Evolutionary conservation across 2,329 filamentous ascomycete genomes (phyloP).

Genomic region (Penicillium sp.): DNA sequence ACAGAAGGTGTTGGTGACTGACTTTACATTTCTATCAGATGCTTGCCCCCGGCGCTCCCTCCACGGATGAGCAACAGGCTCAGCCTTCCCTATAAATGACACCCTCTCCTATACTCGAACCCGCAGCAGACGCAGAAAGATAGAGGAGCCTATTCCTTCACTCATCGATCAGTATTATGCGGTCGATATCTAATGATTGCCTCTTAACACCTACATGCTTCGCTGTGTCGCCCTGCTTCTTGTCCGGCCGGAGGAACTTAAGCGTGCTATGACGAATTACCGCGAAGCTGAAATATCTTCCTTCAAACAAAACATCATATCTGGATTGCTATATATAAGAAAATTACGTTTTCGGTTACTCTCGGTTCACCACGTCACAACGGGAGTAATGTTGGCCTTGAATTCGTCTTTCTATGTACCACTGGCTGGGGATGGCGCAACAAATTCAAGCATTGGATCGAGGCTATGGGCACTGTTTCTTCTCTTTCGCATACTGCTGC

Average conservation of each 20-base stretch:
- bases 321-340: conserved; percentile 5
- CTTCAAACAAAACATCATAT: background rate
- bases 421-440: conserved; percentile 20
- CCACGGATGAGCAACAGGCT: conserved; percentile 34
- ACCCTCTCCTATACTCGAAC: conserved; percentile 25
- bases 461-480: conserved; percentile 20
- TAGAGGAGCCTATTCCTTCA: conserved; percentile 13
- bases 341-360: background rate
- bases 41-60: conserved; percentile 45
- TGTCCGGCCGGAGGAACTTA: conserved; percentile 16
- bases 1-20: conserved; percentile 16
- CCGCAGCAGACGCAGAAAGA: conserved; percentile 25
- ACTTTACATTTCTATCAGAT: conserved; percentile 36
- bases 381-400: background rate
- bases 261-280: background rate
- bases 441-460: conserved; percentile 14
- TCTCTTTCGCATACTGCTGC: conserved; percentile 20
- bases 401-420: background rate
- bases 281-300: background rate
- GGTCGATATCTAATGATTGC: conserved; percentile 16
- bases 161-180: conserved; percentile 7
- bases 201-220: conserved; percentile 7
- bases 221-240: conserved; percentile 9
- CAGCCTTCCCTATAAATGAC: conserved; percentile 45
- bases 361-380: background rate